Evolutionary conservation across 352 stramenopile species (phyloP), one percentile per base, ranked within the genome.

Genomic region (Phytophthora capsici): DNA sequence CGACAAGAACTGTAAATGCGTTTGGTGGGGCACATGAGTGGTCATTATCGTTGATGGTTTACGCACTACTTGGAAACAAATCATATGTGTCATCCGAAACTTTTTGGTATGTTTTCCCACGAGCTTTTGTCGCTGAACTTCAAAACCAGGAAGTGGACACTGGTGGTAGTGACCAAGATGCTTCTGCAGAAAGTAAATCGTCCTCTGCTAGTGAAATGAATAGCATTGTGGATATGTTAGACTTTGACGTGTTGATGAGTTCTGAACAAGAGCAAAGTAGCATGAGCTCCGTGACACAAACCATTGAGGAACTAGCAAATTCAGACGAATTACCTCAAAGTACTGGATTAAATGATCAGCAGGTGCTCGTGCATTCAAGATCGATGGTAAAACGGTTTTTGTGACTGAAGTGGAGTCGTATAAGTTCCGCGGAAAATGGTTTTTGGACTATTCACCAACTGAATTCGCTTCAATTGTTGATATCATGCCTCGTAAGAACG

Each of bases 11-110:
- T 1, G 55, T 63, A 1, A 57, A 64, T 20, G 37, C 45, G 19
- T 64, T 57, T 57, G 19, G 17, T 4, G 45, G 57, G 1, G 37
- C 26, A 19, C 16, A 57, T 25, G 46, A 52, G 13, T 57, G 56
- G 56, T 16, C 56, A 8, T 17, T 53, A 10, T 38, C 28, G 2
- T 12, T 62, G 7, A 52, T 64, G 46, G 25, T 57, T 2, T 46
- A 57, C 13, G 36, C 54, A 2, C 12, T 62, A 6, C 23, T 50
- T 22, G 44, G 44, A 1, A 22, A 50, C 12, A 46, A 26, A 46
- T 46, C 38, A 12, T 13, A 20, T 10, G 23, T 50, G 22, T 50
- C 44, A 8, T 50, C 44, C 3, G 22, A 50, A 5, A 36, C 44
- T 14, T 20, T 37, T n/a, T 50, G 14, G 44, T 50, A 50, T 14